Base-by-base conservation (phyloP, 2,329 filamentous ascomycete genomes). In the Cercospora nicotianae region DNA sequence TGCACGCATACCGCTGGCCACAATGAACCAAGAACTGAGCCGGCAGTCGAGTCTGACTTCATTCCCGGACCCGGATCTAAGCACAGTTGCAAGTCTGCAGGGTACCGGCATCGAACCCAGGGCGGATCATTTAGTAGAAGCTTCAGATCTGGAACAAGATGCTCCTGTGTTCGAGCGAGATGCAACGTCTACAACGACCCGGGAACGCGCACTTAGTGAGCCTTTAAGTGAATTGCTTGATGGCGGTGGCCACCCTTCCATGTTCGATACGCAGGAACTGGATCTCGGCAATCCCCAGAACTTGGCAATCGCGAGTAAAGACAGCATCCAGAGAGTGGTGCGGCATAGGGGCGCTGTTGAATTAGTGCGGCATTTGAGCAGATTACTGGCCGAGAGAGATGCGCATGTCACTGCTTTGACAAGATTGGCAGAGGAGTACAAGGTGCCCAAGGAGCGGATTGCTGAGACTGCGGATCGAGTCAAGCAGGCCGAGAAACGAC, bases 381-480 rank as follows among this genome's bases (percentile, higher is more conserved):
- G 67, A 8, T 64, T 76, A 31, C 68, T 78, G 20, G 76, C 76
- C 13, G 73, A 77, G 67, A 67, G 76, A 26, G 76, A 78, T 72
- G 76, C 76, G 9, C 75, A 77, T 66, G 74, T 78, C 23, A 77
- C 76, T 12, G 76, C 76, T 10, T 67, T 78, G 60, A 77, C 73
- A 28, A 71, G 75, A 8, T 63, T 78, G 18, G 75, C 74, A 10
- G 74, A 78, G 63, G 76, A 78, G 64, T 77, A 75, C 61, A 75
- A 75, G 16, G 71, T 77, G 8, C 76, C 76, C 4, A 48, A 65
- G 18, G 70, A 73, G 20, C 69, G 75, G 5, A 72, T 78, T 39
- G 68, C 66, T 9, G 76, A 75, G 45, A 72, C 74, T 58, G 67
- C 71, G 33, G 69, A 67, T 55, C 71, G 74, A 8, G 73, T 72